Evolutionary conservation across 306 rosid species (phyloP).

Genomic region (Gleditsia sinensis): DNA sequence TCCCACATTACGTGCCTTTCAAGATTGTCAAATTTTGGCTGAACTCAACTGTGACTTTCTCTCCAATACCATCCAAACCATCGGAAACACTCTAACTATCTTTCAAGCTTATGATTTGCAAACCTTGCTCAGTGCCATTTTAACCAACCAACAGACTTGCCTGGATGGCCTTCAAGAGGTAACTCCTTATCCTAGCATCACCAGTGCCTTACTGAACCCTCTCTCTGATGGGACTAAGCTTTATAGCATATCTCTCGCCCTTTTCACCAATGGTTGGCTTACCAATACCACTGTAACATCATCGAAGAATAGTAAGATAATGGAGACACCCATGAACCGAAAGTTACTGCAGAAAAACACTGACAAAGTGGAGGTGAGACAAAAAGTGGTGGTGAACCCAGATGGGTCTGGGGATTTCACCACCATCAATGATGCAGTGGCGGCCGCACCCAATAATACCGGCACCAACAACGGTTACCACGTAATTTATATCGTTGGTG

Average conservation of each 20-base stretch:
- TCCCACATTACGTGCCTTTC: constrained; percentile 34
- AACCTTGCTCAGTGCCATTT: constrained; percentile 37
- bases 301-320: neutral
- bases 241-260: constrained; percentile 35
- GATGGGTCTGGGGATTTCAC: constrained; percentile 41
- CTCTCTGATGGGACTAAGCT: constrained; percentile 41
- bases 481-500: constrained; percentile 42
- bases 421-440: constrained; percentile 46
- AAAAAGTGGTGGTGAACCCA: constrained; percentile 43
- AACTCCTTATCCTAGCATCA: constrained; percentile 28
- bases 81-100: neutral
- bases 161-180: constrained; percentile 43
- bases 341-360: constrained; percentile 23
- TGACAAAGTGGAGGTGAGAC: constrained; percentile 23
- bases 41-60: constrained; percentile 39
- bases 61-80: constrained; percentile 29
- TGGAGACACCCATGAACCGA: neutral
- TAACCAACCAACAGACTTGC: constrained; percentile 46
- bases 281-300: neutral
- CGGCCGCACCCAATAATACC: constrained; percentile 41
- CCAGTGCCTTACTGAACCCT: constrained; percentile 23
- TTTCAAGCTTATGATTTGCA: constrained; percentile 17
- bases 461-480: constrained; percentile 40
- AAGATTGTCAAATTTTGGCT: constrained; percentile 35
- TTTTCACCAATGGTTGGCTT: constrained; percentile 36